phyloP scores from a whole-genome alignment of 2,329 filamentous ascomycete species.

The Ceratocystiopsis minuta region DNA sequence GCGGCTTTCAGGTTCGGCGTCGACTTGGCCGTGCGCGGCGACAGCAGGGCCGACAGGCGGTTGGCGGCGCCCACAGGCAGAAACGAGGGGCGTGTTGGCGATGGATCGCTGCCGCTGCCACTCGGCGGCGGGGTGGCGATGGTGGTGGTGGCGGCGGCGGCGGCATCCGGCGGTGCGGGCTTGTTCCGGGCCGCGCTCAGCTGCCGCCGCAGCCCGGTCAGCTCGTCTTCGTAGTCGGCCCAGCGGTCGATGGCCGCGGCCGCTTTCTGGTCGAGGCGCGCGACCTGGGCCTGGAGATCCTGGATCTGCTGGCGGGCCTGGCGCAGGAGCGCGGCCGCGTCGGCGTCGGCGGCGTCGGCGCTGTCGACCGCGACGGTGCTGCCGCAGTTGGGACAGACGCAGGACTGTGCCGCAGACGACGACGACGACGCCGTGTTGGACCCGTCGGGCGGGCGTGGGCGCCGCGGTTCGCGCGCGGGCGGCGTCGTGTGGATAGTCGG shows the following conservation, averaged over 20 bases:
- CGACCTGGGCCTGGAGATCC: constrained; percentile 55
- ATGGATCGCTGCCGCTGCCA: constrained; percentile 7
- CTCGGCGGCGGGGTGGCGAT: too few relatives aligned
- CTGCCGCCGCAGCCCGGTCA: constrained; percentile 34
- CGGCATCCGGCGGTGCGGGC: neutral
- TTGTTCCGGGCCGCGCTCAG: constrained; percentile 6
- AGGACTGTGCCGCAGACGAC: neutral
- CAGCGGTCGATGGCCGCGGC: constrained; percentile 44
- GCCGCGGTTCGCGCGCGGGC: neutral
- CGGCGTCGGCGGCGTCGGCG: neutral
- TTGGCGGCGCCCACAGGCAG: constrained; percentile 25
- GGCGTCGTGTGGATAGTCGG: too few relatives aligned
- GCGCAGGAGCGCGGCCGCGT: constrained; percentile 21
- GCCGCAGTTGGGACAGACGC: constrained; percentile 9
- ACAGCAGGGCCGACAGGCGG: constrained; percentile 27
- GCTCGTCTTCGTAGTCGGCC: constrained; percentile 69
- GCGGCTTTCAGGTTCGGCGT: constrained; percentile 19
- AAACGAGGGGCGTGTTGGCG: constrained; percentile 24
- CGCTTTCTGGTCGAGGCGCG: constrained; percentile 52
- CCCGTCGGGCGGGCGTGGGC: neutral
- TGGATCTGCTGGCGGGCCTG: constrained; percentile 41
- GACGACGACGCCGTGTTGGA: neutral
- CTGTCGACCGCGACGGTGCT: neutral
- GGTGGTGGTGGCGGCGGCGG: neutral
- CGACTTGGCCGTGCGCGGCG: constrained; percentile 24